These are phyloP conservation scores for Erysimum cheiri DNA, from an alignment of 441 rosid species.

Conservation along the genomic window DNA sequence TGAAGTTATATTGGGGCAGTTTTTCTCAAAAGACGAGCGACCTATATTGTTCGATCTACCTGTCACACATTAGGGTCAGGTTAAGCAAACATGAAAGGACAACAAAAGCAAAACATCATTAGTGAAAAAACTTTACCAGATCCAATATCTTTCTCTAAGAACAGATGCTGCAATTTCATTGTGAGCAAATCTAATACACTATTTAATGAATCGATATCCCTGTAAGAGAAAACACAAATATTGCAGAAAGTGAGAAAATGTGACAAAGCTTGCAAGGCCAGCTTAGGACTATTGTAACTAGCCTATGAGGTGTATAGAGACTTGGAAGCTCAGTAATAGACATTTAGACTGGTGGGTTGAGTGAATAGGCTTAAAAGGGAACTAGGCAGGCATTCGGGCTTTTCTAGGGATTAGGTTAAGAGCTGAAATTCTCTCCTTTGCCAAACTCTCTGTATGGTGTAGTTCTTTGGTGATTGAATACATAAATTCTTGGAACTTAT, in stretches of 20 bases:
- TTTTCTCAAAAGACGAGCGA: constrained; percentile 6
- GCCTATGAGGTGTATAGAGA: constrained; percentile 2
- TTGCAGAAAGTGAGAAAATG: constrained; percentile 23
- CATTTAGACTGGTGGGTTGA: neutral
- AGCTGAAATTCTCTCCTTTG: neutral
- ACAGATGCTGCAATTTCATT: constrained; percentile 50
- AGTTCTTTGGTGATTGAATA: constrained; percentile 15
- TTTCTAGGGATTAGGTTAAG: neutral
- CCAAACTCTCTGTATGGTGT: neutral
- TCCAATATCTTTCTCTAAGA: constrained; percentile 52
- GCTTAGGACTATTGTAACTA: neutral
- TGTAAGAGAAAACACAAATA: constrained; percentile 13
- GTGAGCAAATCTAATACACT: neutral
- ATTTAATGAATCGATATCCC: neutral
- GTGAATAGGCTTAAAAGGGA: neutral
- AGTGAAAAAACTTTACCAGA: constrained; percentile 23
- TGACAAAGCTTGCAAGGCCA: constrained; percentile 8
- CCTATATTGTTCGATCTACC: neutral
- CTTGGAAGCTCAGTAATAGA: neutral
- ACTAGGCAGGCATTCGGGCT: neutral
- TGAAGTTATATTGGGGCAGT: constrained; percentile 31
- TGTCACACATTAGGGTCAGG: constrained; percentile 12
- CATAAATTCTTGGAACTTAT: constrained; percentile 6
- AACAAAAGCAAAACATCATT: constrained; percentile 16
- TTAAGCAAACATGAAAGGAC: constrained; percentile 12